These are phyloP conservation scores for Euphorbia peplus DNA, from an alignment of 345 rosid genomes.

Conservation along the genomic window DNA sequence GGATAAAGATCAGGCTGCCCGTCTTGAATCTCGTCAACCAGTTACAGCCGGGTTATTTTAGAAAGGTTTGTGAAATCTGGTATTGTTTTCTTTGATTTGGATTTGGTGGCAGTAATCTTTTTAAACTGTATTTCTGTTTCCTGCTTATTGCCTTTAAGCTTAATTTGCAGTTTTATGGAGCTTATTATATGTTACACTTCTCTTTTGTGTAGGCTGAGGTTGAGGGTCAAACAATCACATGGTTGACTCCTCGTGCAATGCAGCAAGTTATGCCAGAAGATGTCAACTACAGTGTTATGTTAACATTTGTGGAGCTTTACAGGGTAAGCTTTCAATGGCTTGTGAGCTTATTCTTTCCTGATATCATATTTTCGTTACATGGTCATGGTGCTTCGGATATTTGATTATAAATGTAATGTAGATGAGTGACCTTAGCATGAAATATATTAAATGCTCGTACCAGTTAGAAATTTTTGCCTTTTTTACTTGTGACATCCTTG, in stretches of 20 bases:
- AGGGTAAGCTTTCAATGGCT: constrained; percentile 46
- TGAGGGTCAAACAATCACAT: constrained; percentile 92
- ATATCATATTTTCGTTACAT: neutral
- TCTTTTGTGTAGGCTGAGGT: constrained; percentile 66
- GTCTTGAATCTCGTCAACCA: constrained; percentile 61
- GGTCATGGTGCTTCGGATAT: neutral
- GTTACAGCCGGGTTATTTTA: constrained; percentile 59
- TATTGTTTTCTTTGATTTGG: neutral
- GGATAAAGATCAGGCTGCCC: constrained; percentile 64
- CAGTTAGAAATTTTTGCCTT: neutral
- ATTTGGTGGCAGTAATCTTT: too few species aligned
- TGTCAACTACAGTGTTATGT: constrained; percentile 76
- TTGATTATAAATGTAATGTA: neutral
- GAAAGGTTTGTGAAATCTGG: constrained; percentile 57
- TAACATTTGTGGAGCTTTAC: constrained; percentile 88
- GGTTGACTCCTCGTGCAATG: constrained; percentile 87
- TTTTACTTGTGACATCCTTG: neutral
- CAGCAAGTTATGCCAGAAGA: constrained; percentile 96
- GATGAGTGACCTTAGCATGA: neutral
- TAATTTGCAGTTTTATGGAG: neutral
- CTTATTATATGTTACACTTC: constrained; percentile 18
- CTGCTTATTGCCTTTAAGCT: neutral
- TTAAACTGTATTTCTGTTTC: neutral
- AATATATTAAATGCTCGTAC: neutral
- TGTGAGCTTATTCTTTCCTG: neutral